These are phyloP conservation scores for Limonium bicolor DNA, from an alignment of 148 eudicot species.

Conservation along the genomic window DNA sequence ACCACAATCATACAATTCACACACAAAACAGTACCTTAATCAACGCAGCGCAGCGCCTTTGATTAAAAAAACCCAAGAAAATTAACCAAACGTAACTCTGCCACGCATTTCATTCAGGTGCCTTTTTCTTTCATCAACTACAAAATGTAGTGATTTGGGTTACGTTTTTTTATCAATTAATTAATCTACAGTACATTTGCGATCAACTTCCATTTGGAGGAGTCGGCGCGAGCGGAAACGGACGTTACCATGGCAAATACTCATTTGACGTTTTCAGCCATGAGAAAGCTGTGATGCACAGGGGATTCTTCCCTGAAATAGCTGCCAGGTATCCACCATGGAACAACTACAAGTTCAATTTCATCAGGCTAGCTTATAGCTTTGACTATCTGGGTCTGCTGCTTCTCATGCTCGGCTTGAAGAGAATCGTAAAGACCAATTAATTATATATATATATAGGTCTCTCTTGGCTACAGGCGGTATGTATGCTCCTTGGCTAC, in stretches of 20 bases:
- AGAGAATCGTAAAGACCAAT: too few relatives aligned
- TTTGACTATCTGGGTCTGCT: conserved; percentile 35
- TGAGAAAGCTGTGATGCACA: conserved; percentile 56
- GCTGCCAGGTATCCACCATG: conserved; percentile 85
- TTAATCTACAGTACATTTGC: conserved; percentile 54
- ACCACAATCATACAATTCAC: too few relatives aligned
- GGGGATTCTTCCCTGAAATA: conserved; percentile 55
- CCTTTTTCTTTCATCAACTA: too few relatives aligned
- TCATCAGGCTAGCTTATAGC: conserved; percentile 47
- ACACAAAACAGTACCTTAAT: too few relatives aligned
- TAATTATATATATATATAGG: too few relatives aligned
- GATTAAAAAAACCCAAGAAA: too few relatives aligned
- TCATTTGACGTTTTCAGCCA: conserved; percentile 88
- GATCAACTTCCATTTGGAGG: conserved; percentile 87
- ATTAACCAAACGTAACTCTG: neutral
- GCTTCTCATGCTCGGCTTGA: conserved; percentile 42
- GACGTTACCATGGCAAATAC: conserved; percentile 91
- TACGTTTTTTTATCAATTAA: too few relatives aligned
- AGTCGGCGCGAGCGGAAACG: conserved; percentile 86
- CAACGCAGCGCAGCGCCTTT: too few relatives aligned
- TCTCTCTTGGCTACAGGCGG: too few relatives aligned
- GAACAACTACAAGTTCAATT: conserved; percentile 66
- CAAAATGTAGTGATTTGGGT: too few relatives aligned
- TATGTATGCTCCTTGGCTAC: too few relatives aligned
- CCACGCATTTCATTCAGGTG: too few relatives aligned